Evolutionary conservation across 176 grass and related monocot species (phyloP).

Genomic region (Puccinellia tenuiflora): DNA sequence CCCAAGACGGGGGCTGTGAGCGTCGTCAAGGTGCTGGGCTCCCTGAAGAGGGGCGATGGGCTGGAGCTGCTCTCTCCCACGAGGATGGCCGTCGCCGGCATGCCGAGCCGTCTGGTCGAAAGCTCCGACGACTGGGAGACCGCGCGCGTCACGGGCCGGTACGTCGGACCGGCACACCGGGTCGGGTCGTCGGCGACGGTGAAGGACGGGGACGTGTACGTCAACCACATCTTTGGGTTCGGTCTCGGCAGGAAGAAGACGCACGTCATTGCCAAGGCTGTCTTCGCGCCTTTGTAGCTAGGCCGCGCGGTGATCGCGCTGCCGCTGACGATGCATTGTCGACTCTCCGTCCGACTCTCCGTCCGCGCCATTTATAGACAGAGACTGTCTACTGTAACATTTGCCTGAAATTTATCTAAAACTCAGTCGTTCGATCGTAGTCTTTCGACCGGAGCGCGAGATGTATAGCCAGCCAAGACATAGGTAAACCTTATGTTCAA

Average conservation of each 20-base stretch:
- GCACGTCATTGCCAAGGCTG: slow-evolving; percentile 68
- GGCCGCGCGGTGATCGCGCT: neutral
- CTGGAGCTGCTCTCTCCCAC: slow-evolving; percentile 67
- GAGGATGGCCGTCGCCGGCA: slow-evolving; percentile 60
- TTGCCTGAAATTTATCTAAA: neutral
- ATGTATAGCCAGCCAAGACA: too few species aligned
- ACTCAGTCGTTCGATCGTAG: neutral
- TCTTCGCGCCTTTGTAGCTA: slow-evolving; percentile 44
- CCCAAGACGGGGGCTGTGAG: slow-evolving; percentile 24
- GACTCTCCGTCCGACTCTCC: too few species aligned
- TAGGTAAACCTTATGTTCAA: too few species aligned
- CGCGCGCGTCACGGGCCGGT: slow-evolving; percentile 48
- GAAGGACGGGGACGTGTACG: slow-evolving; percentile 76
- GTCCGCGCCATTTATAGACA: too few species aligned
- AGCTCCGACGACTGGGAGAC: slow-evolving; percentile 83
- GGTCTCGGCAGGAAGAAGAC: slow-evolving; percentile 70
- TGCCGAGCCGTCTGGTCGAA: slow-evolving; percentile 60
- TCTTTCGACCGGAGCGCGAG: too few species aligned
- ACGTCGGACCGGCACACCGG: slow-evolving; percentile 59
- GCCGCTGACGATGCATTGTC: neutral
- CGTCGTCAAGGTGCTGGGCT: slow-evolving; percentile 56
- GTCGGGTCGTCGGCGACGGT: slow-evolving; percentile 68
- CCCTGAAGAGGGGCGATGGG: slow-evolving; percentile 64
- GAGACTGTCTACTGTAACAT: neutral
- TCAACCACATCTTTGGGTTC: slow-evolving; percentile 74